Conservation (phyloP, 345 rosid species). For the Schrenkiella parvula region DNA sequence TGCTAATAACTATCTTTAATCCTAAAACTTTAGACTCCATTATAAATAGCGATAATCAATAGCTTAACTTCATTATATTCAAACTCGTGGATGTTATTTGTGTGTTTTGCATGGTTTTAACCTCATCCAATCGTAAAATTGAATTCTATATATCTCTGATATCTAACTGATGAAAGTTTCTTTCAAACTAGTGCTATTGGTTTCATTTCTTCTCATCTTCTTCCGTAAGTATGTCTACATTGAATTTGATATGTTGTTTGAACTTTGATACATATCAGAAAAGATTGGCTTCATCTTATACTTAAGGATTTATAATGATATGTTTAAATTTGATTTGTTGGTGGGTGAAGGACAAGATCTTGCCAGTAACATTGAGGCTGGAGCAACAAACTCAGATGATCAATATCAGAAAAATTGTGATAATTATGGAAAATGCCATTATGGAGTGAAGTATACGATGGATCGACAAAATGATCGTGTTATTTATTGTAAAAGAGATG, state of each 20-base stretch:
- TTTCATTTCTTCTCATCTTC: not conserved
- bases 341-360: conserved; percentile 1
- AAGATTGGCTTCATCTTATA: too few relatives aligned
- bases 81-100: not conserved
- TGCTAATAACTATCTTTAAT: not conserved
- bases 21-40: not conserved
- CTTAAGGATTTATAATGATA: too few relatives aligned
- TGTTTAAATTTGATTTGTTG: not conserved
- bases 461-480: not conserved
- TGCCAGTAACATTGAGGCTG: not conserved
- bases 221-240: not conserved
- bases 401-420: not conserved
- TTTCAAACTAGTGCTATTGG: not conserved
- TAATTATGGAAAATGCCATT: not conserved
- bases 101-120: too few relatives aligned
- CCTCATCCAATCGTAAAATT: not conserved
- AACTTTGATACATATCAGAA: not conserved
- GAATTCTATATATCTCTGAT: not conserved
- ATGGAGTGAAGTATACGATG: not conserved
- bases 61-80: not conserved
- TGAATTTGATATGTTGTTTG: not conserved
- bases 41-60: not conserved
- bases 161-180: not conserved
- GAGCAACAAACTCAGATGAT: not conserved
- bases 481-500: not conserved